Evolutionary conservation across 345 rosid genomes (phyloP), one percentile per base, ranked within the genome.

Genomic region (Clarkia xantiana): DNA sequence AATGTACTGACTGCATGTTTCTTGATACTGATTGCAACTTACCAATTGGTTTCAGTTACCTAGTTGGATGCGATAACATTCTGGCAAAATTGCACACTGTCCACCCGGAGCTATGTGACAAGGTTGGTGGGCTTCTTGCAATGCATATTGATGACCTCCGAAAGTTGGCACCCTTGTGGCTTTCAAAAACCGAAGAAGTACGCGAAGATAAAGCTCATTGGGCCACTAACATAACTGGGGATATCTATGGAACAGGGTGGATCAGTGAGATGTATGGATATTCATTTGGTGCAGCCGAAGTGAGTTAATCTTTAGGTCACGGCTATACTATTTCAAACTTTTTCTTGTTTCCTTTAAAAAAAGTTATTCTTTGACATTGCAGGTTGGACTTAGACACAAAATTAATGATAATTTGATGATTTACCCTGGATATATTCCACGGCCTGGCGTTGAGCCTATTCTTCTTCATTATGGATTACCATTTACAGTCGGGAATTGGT

Each of bases 41-140:
- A 43, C 47, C 34, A 48, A 20, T 38, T 9, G 43, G 29, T 9
- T 42, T 59, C 70, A 86, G 96, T 59, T 91, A 91, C 70, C 73
- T 91, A 78, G 67, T 82, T 15, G 99, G 99, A 64, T 87, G 96
- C 55, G 84, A 91, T 62, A 86, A 91, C 64, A 66, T 91, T 62
- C 74, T 91, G 59, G 94, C 87, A 36, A 62, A 82, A 19, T 57
- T 91, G 64, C 96, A 91, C 53, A 87, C 96, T 3, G 77, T 65
- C 45, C 84, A 84, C 72, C 83, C 96, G 0, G 74, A 84, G 57
- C 76, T 73, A 44, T 91, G 99, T 62, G 88, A 91, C 74, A 91
- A 87, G 78, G 99, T 87, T 45, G 99, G 99, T 45, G 96, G 99
- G 47, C 95, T 91, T 71, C 71, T 91, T 59, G 96, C 94, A 54